Conservation (phyloP, 75 land plant genomes). For the Pinus tabuliformis region DNA sequence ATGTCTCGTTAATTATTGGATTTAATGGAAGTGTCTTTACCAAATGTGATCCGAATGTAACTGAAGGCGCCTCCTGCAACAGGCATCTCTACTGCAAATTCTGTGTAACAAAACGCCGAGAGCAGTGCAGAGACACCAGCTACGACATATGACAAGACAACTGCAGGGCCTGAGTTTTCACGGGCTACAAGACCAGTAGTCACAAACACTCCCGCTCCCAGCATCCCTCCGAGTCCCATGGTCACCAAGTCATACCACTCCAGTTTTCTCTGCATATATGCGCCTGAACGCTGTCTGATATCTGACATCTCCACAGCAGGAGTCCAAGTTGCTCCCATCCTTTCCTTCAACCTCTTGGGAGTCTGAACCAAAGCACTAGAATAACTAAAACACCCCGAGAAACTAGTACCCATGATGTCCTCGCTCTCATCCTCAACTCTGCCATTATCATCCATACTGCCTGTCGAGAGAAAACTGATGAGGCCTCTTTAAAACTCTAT, state of each 20-base stretch:
- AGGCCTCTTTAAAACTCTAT: no score
- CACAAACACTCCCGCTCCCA: conserved; percentile 85
- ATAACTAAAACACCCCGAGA: conserved; percentile 61
- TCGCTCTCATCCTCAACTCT: no score
- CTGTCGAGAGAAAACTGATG: no score
- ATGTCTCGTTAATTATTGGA: no score
- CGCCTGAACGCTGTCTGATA: conserved; percentile 49
- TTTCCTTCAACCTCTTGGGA: conserved; percentile 37
- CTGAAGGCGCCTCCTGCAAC: conserved; percentile 93
- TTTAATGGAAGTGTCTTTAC: conserved; percentile 8
- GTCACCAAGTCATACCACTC: conserved; percentile 65
- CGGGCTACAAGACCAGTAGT: conserved; percentile 68
- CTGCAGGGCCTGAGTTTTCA: conserved; percentile 61
- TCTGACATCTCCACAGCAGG: conserved; percentile 39
- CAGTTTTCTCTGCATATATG: conserved; percentile 60
- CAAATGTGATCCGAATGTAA: conserved; percentile 72
- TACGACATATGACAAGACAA: conserved; percentile 61
- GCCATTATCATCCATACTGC: no score
- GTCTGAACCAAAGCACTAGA: conserved; percentile 39
- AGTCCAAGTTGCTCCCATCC: conserved; percentile 47
- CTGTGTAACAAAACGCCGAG: conserved; percentile 87
- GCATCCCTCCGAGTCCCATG: conserved; percentile 73
- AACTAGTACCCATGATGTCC: neutral
- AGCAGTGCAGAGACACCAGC: conserved; percentile 85
- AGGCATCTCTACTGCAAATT: conserved; percentile 82